phyloP scores from a whole-genome alignment of 192 early-diverging fungal genomes.

The Coemansia sp. region DNA sequence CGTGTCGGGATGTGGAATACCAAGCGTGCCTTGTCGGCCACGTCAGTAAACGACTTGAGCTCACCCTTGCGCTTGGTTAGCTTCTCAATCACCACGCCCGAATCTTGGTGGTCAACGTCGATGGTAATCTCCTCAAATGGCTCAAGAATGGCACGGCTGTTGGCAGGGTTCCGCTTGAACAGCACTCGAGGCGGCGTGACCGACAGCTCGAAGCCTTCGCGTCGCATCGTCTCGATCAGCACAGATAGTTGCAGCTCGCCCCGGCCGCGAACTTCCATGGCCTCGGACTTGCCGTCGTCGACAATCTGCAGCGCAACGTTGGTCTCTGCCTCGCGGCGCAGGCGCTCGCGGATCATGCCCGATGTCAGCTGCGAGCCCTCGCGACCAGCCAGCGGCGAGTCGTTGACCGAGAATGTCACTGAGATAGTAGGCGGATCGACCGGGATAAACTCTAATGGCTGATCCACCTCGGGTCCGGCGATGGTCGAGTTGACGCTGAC shows the following conservation, averaged over 20 bases:
- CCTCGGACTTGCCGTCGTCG: slow-evolving; percentile 65
- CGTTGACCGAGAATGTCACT: slow-evolving; percentile 84
- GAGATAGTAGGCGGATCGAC: slow-evolving; percentile 85
- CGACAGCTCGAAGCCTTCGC: slow-evolving; percentile 85
- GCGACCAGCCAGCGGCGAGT: slow-evolving; percentile 80
- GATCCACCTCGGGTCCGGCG: slow-evolving; percentile 57
- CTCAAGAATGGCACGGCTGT: slow-evolving; percentile 62
- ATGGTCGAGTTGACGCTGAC: slow-evolving; percentile 82
- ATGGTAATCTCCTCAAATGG: slow-evolving; percentile 85
- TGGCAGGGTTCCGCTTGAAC: slow-evolving; percentile 64
- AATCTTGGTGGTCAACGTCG: slow-evolving; percentile 70
- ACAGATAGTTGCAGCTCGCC: slow-evolving; percentile 89
- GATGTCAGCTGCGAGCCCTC: slow-evolving; percentile 78
- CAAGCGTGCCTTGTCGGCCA: slow-evolving; percentile 73
- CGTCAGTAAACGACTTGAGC: slow-evolving; percentile 71
- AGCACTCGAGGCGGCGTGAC: slow-evolving; percentile 83
- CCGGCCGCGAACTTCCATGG: slow-evolving; percentile 83
- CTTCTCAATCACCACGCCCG: slow-evolving; percentile 83
- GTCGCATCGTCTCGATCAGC: slow-evolving; percentile 86
- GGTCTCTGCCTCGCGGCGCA: slow-evolving; percentile 76
- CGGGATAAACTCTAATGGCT: slow-evolving; percentile 74
- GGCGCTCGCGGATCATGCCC: slow-evolving; percentile 74
- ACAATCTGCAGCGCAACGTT: slow-evolving; percentile 80
- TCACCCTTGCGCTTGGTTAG: slow-evolving; percentile 81
- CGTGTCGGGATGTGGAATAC: slow-evolving; percentile 82